phyloP scores from a whole-genome alignment of 2,329 filamentous ascomycete species.

The Aureobasidium lini region DNA sequence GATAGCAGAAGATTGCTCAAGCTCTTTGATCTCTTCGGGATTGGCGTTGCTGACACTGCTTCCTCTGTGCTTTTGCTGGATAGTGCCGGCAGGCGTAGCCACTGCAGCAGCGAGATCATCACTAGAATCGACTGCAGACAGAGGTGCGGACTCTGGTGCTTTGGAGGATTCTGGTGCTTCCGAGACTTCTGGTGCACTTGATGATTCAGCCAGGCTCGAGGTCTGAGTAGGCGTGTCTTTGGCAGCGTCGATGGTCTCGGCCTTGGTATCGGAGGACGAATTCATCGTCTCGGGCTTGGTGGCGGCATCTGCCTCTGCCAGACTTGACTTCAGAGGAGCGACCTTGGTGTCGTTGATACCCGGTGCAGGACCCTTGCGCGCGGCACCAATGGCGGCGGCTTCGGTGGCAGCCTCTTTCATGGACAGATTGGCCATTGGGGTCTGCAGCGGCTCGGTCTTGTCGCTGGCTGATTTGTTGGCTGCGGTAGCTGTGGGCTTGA shows the following conservation, averaged over 20 bases:
- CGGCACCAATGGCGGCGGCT: slow-evolving; percentile 19
- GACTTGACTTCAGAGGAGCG: slow-evolving; percentile 15
- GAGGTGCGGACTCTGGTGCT: background rate
- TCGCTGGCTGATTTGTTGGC: background rate
- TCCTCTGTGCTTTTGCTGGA: slow-evolving; percentile 19
- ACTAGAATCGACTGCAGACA: slow-evolving; percentile 5
- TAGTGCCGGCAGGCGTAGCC: slow-evolving; percentile 10
- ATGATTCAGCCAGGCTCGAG: background rate
- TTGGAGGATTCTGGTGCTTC: background rate
- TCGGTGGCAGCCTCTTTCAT: slow-evolving; percentile 25
- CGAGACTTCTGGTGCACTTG: no score
- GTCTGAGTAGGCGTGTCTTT: slow-evolving; percentile 14
- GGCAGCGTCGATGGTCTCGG: slow-evolving; percentile 20
- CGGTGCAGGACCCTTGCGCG: slow-evolving; percentile 12
- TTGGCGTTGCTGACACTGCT: slow-evolving; percentile 21
- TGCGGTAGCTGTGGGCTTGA: slow-evolving; percentile 16
- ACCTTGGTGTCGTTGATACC: slow-evolving; percentile 14
- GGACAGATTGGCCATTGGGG: slow-evolving; percentile 22
- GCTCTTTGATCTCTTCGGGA: slow-evolving; percentile 26
- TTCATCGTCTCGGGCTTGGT: slow-evolving; percentile 23
- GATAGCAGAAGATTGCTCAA: slow-evolving; percentile 25
- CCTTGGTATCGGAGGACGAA: slow-evolving; percentile 22
- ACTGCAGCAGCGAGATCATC: slow-evolving; percentile 4
- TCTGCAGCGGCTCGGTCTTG: slow-evolving; percentile 22
- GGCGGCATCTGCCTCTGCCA: slow-evolving; percentile 1